A percentile compares a stretch with the other conserved stretches of the same genome.
phyloP scores from a whole-genome alignment of 75 land plant genomes.

The Chamaecyparis obtusa region DNA sequence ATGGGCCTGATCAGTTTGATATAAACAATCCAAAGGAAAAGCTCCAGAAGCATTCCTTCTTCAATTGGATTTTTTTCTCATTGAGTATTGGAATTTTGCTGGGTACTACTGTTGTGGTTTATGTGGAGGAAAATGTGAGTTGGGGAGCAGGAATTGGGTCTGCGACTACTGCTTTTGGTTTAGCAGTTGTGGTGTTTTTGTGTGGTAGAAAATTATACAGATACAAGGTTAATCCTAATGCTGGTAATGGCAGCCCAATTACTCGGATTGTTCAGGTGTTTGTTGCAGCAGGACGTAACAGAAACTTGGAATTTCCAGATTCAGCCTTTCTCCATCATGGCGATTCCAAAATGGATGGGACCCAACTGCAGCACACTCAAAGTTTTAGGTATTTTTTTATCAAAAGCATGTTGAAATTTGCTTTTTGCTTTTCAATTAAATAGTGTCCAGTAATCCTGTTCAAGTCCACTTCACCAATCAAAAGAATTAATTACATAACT shows the following conservation, averaged over 20 bases:
- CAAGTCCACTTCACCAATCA: no score
- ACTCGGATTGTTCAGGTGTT: constrained; percentile 24
- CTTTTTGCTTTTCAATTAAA: neutral
- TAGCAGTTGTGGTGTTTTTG: constrained; percentile 18
- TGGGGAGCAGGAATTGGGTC: constrained; percentile 35
- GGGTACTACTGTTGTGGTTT: constrained; percentile 7
- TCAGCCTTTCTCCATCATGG: constrained; percentile 8
- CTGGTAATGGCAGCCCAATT: constrained; percentile 18
- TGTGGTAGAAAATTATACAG: constrained; percentile 12
- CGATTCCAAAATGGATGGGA: neutral
- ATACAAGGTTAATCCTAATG: neutral
- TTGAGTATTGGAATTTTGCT: neutral
- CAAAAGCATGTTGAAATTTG: neutral
- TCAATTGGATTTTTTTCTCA: constrained; percentile 32
- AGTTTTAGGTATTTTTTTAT: constrained; percentile 3
- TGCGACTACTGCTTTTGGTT: constrained; percentile 8
- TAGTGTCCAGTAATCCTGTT: no score
- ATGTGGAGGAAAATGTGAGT: constrained; percentile 25
- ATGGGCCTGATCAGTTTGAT: constrained; percentile 31
- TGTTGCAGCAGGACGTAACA: constrained; percentile 18
- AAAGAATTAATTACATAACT: no score
- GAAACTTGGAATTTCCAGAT: constrained; percentile 18
- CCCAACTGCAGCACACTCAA: constrained; percentile 12
- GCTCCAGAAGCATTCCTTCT: constrained; percentile 29
- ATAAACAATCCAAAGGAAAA: constrained; percentile 20